Base-by-base conservation (phyloP, 352 stramenopile genomes). In the Phytophthora constricta region DNA sequence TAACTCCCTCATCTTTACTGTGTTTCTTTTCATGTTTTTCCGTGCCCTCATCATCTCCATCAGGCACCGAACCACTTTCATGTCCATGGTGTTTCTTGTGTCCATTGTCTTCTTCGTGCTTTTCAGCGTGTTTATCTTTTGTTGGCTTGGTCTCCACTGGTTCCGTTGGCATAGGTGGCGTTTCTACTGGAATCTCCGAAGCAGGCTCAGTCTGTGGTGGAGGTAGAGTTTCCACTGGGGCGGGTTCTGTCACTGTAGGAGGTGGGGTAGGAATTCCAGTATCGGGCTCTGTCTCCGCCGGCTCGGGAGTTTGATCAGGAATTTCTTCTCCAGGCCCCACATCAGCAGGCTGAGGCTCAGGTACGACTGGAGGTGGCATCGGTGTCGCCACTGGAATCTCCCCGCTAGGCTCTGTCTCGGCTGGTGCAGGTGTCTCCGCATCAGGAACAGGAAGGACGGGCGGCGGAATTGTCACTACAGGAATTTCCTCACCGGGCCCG, bases 81-180 rank as follows among this genome's bases (percentile, higher is more conserved):
- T 63, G 51, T 22, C 16, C 11, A n/a, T 52, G 31, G 23, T 26
- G 46, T 22, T 47, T 39, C 27, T 51, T 53, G 37, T 58, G 42
- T 14, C 50, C 28, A 19, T 3, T 23, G 13, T 57, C 42, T 8
- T 61, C 62, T 11, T 62, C 22, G 33, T 70, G 43, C 34, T 68
- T 61, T 23, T 63, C 42, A 25, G 52, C 28, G 63, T 62, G 26
- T 65, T 42, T 26, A 68, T 62, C 10, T 49, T 48, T 28, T 34
- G 26, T 23, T 68, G 47, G 48, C 28, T 37, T 26, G 33, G n/a
- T 17, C 58, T 14, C 0, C 50, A 43, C 22, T 56, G 26, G 1
- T 43, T 39, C 48, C 19, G 1, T 13, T 41, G n/a, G 31, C 26
- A 13, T 10, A 41, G 9, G 47, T 55, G 9, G 22, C 22, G 47